Evolutionary conservation across 257 asterid genomes (phyloP).

Genomic region (Solanum corneliomulleri): DNA sequence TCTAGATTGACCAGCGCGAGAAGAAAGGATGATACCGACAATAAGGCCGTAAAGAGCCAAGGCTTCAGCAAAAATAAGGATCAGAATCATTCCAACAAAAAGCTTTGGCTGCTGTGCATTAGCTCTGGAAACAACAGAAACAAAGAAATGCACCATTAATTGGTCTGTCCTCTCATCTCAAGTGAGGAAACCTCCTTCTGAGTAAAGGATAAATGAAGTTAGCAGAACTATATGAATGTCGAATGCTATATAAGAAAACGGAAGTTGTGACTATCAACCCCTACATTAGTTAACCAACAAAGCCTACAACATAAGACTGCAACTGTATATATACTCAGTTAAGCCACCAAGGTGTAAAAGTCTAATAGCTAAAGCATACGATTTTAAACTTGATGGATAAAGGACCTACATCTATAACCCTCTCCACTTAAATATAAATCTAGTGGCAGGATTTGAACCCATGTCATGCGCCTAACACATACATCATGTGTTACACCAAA

Average conservation of each 20-base stretch:
- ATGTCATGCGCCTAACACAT: neutral
- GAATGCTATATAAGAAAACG: neutral
- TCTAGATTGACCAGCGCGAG: slow-evolving; percentile 87
- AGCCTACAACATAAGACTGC: neutral
- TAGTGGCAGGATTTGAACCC: neutral
- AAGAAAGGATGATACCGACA: slow-evolving; percentile 83
- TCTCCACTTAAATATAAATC: neutral
- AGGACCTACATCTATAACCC: neutral
- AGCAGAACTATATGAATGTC: neutral
- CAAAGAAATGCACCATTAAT: neutral
- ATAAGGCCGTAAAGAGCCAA: slow-evolving; percentile 72
- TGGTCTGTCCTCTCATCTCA: neutral
- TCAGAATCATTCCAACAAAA: slow-evolving; percentile 78
- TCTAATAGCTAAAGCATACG: neutral
- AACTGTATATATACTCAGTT: neutral
- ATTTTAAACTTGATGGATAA: neutral
- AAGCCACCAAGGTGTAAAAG: neutral
- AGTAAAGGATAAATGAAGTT: neutral
- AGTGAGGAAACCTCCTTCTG: neutral
- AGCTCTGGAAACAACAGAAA: slow-evolving; percentile 34
- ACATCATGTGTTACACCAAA: neutral
- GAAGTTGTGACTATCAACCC: neutral
- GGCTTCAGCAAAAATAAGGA: slow-evolving; percentile 75
- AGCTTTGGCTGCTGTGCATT: slow-evolving; percentile 83
- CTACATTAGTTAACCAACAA: neutral